phyloP scores from a whole-genome alignment of 2,329 filamentous ascomycete genomes.

The Colletotrichum euphorbiae region DNA sequence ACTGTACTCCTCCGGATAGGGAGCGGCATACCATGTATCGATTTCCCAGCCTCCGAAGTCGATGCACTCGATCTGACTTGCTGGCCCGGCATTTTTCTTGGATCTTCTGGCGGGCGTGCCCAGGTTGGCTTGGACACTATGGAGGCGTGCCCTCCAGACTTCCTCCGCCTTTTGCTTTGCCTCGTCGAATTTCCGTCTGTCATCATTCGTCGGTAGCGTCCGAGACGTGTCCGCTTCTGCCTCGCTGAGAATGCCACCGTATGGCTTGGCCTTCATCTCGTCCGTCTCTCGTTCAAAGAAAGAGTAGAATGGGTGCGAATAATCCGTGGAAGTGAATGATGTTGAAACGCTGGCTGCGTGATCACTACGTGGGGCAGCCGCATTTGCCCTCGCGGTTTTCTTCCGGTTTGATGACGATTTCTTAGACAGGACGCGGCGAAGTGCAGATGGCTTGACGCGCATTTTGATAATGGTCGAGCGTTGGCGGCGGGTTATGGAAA shows the following conservation, averaged over 20 bases:
- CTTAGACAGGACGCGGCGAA: conserved; percentile 70
- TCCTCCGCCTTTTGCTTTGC: conserved; percentile 93
- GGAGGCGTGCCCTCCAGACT: conserved; percentile 80
- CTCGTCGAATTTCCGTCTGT: conserved; percentile 88
- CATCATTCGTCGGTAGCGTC: conserved; percentile 82
- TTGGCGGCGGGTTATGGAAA: conserved; percentile 50
- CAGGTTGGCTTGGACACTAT: conserved; percentile 71
- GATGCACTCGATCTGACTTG: conserved; percentile 98
- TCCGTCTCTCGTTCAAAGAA: conserved; percentile 91
- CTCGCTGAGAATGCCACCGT: conserved; percentile 92
- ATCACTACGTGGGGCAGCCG: conserved; percentile 46
- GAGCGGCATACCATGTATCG: conserved; percentile 98
- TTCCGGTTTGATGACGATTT: conserved; percentile 66
- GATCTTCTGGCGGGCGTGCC: conserved; percentile 72
- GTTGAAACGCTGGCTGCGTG: conserved; percentile 2
- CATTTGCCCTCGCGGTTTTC: conserved; percentile 52
- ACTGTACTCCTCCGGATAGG: conserved; percentile 98
- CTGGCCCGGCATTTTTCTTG: conserved; percentile 83
- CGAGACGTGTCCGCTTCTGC: conserved; percentile 90
- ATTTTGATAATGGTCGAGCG: conserved; percentile 66
- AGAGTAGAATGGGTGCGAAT: conserved; percentile 85
- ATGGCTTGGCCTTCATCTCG: conserved; percentile 91
- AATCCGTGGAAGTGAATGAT: conserved; percentile 57
- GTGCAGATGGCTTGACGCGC: conserved; percentile 65
- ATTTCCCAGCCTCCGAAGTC: conserved; percentile 98